A percentile compares a stretch with the other conserved stretches of the same genome.
Conservation (phyloP, 2,329 filamentous ascomycete genomes). For the Diaporthe sp. region DNA sequence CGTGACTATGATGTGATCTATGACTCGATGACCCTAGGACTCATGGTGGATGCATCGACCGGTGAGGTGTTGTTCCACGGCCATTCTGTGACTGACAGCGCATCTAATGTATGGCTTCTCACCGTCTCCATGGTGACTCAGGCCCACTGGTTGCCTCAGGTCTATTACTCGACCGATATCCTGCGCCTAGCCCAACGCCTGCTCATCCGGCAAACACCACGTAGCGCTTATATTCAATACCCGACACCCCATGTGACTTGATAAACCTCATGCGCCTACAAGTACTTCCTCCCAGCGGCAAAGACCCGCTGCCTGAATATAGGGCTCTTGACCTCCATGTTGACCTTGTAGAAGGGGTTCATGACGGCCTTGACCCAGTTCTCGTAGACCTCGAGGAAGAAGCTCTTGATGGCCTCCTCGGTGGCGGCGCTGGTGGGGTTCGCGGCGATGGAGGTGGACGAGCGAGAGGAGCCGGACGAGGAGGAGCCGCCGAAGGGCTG, state of each 20-base stretch:
- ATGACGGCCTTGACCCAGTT: conserved; percentile 97
- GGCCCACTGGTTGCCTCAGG: not conserved
- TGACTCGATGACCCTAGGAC: not conserved
- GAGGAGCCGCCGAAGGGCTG: conserved; percentile 71
- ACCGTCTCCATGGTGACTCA: not conserved
- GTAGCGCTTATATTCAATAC: conserved; percentile 44
- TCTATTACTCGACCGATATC: not conserved
- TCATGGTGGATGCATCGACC: not conserved
- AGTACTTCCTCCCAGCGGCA: conserved; percentile 92
- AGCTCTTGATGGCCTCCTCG: conserved; percentile 94
- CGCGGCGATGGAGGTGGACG: conserved; percentile 79
- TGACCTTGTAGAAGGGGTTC: conserved; percentile 93
- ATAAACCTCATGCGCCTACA: conserved; percentile 60
- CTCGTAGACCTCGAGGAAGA: conserved; percentile 96
- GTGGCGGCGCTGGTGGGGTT: conserved; percentile 92
- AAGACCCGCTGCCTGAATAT: conserved; percentile 87
- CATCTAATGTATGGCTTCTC: not conserved
- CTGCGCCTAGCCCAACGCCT: not conserved
- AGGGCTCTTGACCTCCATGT: conserved; percentile 87
- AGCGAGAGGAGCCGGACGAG: conserved; percentile 58
- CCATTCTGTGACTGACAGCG: not conserved
- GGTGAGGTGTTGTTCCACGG: not conserved
- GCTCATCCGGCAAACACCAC: not conserved
- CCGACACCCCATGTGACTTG: not conserved
- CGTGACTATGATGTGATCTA: not conserved